Conservation (phyloP, 2,329 filamentous ascomycete species). For the Penicillium sp. region DNA sequence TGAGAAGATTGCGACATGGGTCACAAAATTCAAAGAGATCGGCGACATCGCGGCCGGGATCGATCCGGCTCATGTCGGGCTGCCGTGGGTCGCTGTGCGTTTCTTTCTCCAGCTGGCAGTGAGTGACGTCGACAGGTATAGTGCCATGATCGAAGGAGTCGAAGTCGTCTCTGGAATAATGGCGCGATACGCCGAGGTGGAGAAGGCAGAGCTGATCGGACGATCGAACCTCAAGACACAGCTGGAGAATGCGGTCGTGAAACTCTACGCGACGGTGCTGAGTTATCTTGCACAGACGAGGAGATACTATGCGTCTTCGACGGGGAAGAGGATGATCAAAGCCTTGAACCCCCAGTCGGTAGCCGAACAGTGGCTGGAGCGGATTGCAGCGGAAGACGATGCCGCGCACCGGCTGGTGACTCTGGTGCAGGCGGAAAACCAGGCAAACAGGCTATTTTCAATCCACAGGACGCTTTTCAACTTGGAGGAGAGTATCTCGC, state of each 20-base stretch:
- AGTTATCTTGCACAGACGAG: neutral
- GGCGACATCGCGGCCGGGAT: neutral
- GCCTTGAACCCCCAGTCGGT: neutral
- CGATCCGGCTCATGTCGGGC: neutral
- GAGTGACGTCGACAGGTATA: neutral
- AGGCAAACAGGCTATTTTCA: neutral
- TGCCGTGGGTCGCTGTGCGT: neutral
- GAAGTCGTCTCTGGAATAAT: neutral
- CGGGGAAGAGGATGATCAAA: neutral
- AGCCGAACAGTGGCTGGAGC: neutral
- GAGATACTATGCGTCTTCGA: neutral
- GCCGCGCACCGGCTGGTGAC: neutral
- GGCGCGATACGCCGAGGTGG: neutral
- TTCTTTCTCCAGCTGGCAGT: neutral
- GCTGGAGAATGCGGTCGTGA: neutral
- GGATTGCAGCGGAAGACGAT: neutral
- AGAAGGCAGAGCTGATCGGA: neutral
- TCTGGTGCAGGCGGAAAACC: neutral
- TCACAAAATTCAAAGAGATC: neutral
- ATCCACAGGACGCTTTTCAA: neutral
- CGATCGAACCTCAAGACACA: slow-evolving; percentile 1
- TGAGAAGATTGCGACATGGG: neutral
- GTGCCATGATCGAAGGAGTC: neutral
- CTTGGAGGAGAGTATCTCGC: neutral
- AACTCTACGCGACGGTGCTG: neutral